These are phyloP conservation scores for Kuraishia borneana DNA, from an alignment of 805 yeast genomes.

Conservation along the genomic window DNA sequence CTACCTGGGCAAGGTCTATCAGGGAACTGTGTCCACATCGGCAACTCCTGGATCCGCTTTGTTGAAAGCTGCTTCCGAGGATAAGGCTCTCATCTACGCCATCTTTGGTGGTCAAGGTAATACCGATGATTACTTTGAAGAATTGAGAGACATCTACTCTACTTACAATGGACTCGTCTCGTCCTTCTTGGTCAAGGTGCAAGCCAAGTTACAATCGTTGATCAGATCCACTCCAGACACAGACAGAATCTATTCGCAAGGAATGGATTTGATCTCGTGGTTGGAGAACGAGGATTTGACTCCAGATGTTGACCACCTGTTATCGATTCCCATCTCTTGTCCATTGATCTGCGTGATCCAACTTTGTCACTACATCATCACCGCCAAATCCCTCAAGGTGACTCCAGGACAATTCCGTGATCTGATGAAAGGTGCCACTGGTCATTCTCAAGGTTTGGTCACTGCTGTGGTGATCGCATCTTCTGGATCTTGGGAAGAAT, in stretches of 20 bases:
- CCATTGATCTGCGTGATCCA: conserved; percentile 97
- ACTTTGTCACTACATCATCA: conserved; percentile 83
- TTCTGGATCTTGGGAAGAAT: conserved; percentile 76
- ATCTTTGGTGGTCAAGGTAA: conserved; percentile 99
- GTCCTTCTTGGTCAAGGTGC: conserved; percentile 62
- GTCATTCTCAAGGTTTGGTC: conserved; percentile 86
- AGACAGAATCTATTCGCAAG: conserved; percentile 85
- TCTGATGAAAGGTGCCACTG: conserved; percentile 64
- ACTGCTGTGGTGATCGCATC: conserved; percentile 88
- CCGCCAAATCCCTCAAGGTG: conserved; percentile 73
- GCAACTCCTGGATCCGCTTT: conserved; percentile 26
- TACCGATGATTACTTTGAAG: conserved; percentile 95
- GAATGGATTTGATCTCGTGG: conserved; percentile 85
- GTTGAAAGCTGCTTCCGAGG: conserved; percentile 47
- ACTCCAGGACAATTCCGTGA: conserved; percentile 82
- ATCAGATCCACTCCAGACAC: conserved; percentile 66
- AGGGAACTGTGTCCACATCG: conserved; percentile 2
- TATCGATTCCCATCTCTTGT: conserved; percentile 89
- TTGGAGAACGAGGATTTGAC: conserved; percentile 73
- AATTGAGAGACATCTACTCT: conserved; percentile 74
- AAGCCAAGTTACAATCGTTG: conserved; percentile 54
- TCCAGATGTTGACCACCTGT: conserved; percentile 80
- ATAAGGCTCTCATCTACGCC: conserved; percentile 59
- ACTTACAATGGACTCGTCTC: conserved; percentile 65
- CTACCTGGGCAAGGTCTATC: conserved; percentile 29